These are phyloP conservation scores for Pseudogymnoascus sp. DNA, from an alignment of 2,329 filamentous ascomycete species.

Conservation along the genomic window DNA sequence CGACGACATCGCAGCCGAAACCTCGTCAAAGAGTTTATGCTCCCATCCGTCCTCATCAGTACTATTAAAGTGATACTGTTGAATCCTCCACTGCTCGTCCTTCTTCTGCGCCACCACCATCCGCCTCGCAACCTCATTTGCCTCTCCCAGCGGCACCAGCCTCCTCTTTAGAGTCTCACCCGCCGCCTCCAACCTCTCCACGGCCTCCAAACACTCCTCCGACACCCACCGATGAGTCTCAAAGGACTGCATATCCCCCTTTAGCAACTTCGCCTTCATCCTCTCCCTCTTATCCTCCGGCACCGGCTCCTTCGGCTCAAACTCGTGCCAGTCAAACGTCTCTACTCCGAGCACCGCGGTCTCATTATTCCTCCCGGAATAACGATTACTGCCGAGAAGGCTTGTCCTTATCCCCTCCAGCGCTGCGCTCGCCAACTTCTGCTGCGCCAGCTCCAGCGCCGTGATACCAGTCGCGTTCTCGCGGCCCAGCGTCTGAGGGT, in stretches of 20 bases:
- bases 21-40: neutral
- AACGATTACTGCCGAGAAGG: too few relatives aligned
- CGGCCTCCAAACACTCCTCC: constrained; percentile 32
- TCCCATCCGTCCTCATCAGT: neutral
- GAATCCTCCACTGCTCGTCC: neutral
- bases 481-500: constrained; percentile 34
- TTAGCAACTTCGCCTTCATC: neutral
- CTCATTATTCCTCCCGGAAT: neutral
- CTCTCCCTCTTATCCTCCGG: constrained; percentile 8
- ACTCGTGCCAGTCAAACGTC: constrained; percentile 1
- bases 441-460: constrained; percentile 54
- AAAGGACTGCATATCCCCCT: neutral
- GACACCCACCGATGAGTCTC: constrained; percentile 18
- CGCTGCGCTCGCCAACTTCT: constrained; percentile 8
- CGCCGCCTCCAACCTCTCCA: constrained; percentile 18
- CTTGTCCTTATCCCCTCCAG: neutral
- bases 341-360: neutral
- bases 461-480: constrained; percentile 74
- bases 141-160: constrained; percentile 50
- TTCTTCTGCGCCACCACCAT: constrained; percentile 16
- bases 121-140: constrained; percentile 52
- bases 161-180: constrained; percentile 36
- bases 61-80: neutral
- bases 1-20: neutral
- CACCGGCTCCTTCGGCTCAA: constrained; percentile 7